A percentile compares a stretch with the other conserved stretches of the same genome.
phyloP scores from a whole-genome alignment of 352 stramenopile genomes.

The Pythium utonaiense region DNA sequence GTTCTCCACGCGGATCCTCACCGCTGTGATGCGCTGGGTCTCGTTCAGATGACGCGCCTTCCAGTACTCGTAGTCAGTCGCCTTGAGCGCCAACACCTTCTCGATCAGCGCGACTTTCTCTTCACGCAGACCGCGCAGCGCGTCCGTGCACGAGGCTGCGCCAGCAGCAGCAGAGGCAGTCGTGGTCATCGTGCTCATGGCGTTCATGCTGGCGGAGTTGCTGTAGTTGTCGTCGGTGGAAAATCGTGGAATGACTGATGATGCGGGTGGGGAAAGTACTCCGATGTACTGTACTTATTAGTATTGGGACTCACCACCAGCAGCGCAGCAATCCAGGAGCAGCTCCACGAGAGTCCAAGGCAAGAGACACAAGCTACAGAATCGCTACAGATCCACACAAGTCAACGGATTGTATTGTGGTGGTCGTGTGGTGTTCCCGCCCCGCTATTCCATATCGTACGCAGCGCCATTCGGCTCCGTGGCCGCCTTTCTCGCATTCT shows the following conservation, averaged over 20 bases:
- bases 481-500: slow-evolving; percentile 10
- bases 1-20: not conserved
- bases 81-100: slow-evolving; percentile 8
- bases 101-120: slow-evolving; percentile 13
- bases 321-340: not conserved
- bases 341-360: not conserved
- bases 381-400: too few species aligned
- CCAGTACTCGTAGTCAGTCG: not conserved
- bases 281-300: not conserved
- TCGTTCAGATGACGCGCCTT: not conserved
- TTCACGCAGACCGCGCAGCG: not conserved
- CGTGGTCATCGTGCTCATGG: not conserved
- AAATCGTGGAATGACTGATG: not conserved
- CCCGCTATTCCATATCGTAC: slow-evolving; percentile 5
- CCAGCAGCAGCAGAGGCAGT: not conserved
- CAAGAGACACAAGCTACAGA: too few species aligned
- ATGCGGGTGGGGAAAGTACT: not conserved
- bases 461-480: slow-evolving; percentile 4
- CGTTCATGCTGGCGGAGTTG: not conserved
- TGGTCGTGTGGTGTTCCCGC: too few species aligned
- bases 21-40: not conserved
- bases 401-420: not conserved
- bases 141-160: not conserved
- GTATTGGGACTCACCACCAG: not conserved
- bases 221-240: not conserved